phyloP scores from a whole-genome alignment of 768 basidiomycete genomes.

The Trametes coccinea region DNA sequence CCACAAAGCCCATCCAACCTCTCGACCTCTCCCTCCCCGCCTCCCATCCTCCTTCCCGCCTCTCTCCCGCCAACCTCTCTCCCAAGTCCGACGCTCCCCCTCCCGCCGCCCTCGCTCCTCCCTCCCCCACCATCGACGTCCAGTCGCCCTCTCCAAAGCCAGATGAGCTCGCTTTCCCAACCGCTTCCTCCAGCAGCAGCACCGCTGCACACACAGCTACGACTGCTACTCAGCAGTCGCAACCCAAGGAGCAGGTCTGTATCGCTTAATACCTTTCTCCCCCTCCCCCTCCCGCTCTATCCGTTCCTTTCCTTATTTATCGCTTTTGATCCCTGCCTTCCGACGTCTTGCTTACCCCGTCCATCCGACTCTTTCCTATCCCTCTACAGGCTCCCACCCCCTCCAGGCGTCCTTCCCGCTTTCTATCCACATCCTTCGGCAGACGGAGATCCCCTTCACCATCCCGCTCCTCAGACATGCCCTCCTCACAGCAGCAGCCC shows the following conservation, averaged over 20 bases:
- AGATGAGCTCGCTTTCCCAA: conserved; percentile 16
- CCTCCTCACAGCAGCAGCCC: conserved; percentile 14
- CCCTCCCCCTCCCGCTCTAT: not conserved
- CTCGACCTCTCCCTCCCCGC: conserved; percentile 25
- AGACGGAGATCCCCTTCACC: conserved; percentile 33
- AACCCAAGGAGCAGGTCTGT: conserved; percentile 32
- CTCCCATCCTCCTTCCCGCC: conserved; percentile 22
- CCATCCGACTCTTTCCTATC: conserved; percentile 4
- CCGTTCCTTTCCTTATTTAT: not conserved
- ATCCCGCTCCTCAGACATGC: conserved; percentile 15
- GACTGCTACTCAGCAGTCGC: conserved; percentile 2
- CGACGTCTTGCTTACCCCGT: conserved; percentile 12
- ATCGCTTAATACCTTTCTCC: conserved; percentile 11
- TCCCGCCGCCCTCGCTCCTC: conserved; percentile 21
- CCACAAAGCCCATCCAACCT: conserved; percentile 39
- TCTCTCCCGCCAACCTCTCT: conserved; percentile 17
- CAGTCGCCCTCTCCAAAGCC: conserved; percentile 19
- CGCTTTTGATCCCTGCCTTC: conserved; percentile 1
- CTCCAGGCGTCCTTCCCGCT: conserved; percentile 29
- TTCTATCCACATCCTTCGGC: conserved; percentile 31
- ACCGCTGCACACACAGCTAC: conserved; percentile 8
- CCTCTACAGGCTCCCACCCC: conserved; percentile 26
- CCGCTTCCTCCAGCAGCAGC: conserved; percentile 3
- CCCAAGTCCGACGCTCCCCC: not conserved
- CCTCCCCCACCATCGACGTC: conserved; percentile 19